Conservation (phyloP, 78 protist species). For the Acrasis kona region DNA sequence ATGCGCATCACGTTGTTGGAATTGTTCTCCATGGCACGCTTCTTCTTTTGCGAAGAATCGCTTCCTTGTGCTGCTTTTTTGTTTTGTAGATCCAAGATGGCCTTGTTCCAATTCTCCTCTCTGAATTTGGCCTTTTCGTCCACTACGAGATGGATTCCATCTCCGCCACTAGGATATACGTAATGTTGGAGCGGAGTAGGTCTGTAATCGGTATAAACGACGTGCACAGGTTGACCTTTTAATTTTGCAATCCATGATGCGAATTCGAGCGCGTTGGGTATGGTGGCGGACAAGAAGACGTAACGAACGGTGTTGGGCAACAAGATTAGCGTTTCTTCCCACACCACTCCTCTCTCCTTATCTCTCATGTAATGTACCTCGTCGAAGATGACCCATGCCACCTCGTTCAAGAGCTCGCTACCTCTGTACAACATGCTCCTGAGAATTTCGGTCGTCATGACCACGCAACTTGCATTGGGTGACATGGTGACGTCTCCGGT, state of each 20-base stretch:
- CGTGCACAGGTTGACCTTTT: conserved; percentile 19
- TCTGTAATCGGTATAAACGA: conserved; percentile 77
- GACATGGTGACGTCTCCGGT: conserved; percentile 81
- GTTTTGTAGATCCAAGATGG: too few relatives aligned
- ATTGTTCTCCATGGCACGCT: too few relatives aligned
- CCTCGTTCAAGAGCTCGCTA: conserved; percentile 69
- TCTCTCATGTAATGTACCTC: conserved; percentile 85
- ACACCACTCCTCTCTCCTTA: conserved; percentile 82
- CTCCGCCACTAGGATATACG: conserved; percentile 35
- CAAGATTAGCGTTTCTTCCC: conserved; percentile 83
- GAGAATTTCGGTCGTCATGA: conserved; percentile 81
- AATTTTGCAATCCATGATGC: conserved; percentile 57
- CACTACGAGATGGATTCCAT: conserved; percentile 41
- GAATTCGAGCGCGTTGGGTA: conserved; percentile 79
- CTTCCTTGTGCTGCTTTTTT: background rate
- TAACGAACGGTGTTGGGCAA: conserved; percentile 62
- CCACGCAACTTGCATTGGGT: conserved; percentile 53
- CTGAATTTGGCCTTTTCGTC: conserved; percentile 35
- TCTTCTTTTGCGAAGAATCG: background rate
- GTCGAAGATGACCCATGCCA: conserved; percentile 81
- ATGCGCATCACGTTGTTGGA: background rate
- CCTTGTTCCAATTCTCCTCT: conserved; percentile 33
- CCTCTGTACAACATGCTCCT: conserved; percentile 96
- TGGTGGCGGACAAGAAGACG: conserved; percentile 85
- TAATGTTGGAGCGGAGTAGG: conserved; percentile 89